Evolutionary conservation across 352 stramenopile species (phyloP).

Genomic region (Pythium chondricola): DNA sequence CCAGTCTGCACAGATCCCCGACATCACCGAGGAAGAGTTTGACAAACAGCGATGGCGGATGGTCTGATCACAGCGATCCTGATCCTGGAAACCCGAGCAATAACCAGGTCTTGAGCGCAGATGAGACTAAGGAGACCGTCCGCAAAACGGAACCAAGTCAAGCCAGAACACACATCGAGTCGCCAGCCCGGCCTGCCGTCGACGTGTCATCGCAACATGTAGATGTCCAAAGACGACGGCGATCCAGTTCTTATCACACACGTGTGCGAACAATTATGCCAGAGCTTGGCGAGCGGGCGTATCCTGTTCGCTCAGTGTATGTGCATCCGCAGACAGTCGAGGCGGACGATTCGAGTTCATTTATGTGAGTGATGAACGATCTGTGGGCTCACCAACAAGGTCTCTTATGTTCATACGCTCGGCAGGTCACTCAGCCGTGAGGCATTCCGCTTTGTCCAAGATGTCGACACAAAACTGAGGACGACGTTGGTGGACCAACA

Average conservation of each 20-base stretch:
- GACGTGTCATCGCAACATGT: no score
- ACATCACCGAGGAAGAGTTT: conserved; percentile 2
- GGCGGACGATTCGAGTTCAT: conserved; percentile 3
- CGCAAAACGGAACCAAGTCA: neutral
- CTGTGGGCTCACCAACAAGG: neutral
- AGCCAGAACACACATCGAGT: no score
- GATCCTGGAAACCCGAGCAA: neutral
- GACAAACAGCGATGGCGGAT: conserved; percentile 3
- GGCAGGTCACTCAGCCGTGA: conserved; percentile 31
- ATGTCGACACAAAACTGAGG: conserved; percentile 36
- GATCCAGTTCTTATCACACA: no score
- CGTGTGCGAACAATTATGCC: neutral
- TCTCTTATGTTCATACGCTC: neutral
- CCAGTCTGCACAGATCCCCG: neutral
- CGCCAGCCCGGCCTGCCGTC: no score
- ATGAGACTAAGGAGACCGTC: neutral
- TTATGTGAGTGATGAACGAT: conserved; percentile 4
- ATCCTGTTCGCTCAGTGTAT: conserved; percentile 8
- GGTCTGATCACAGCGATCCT: conserved; percentile 3
- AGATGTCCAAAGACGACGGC: no score
- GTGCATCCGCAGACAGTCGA: neutral
- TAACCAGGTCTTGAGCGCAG: conserved; percentile 1
- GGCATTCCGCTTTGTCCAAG: conserved; percentile 45
- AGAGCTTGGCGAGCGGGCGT: conserved; percentile 6
- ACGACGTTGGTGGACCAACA: conserved; percentile 37